phyloP scores from a whole-genome alignment of 176 grass and related monocot genomes.

The Juncus effusus region DNA sequence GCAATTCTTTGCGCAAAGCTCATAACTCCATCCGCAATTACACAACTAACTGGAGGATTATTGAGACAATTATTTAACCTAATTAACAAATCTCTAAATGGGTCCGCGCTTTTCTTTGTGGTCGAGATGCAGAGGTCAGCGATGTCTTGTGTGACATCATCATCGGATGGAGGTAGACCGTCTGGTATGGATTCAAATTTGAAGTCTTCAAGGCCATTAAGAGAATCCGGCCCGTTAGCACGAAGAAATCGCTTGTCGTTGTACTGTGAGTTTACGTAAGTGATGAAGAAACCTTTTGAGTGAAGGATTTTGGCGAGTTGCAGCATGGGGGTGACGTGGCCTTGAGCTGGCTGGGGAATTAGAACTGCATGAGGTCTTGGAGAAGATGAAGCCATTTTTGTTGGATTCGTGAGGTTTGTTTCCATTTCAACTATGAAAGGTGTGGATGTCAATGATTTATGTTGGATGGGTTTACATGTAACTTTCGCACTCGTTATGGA shows the following conservation, averaged over 20 bases:
- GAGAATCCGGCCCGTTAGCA: conserved; percentile 27
- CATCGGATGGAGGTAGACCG: conserved; percentile 42
- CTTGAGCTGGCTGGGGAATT: conserved; percentile 63
- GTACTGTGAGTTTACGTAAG: conserved; percentile 77
- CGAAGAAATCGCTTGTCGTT: conserved; percentile 57
- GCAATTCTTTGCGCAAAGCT: conserved; percentile 63
- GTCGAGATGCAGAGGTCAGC: conserved; percentile 46
- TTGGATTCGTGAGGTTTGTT: not conserved
- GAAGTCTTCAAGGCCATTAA: conserved; percentile 47
- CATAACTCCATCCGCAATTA: conserved; percentile 67
- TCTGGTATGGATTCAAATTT: conserved; percentile 50
- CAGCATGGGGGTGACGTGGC: conserved; percentile 75
- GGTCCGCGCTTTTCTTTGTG: conserved; percentile 34
- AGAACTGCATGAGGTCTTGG: conserved; percentile 42
- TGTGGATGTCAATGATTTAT: too few species aligned
- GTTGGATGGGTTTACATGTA: too few species aligned
- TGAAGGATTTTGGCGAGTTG: conserved; percentile 65
- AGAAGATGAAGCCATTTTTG: conserved; percentile 16
- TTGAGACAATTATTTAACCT: conserved; percentile 30
- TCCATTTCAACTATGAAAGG: too few species aligned
- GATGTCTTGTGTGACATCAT: conserved; percentile 79
- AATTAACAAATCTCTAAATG: conserved; percentile 47
- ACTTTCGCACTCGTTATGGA: too few species aligned
- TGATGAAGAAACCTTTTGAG: conserved; percentile 55
- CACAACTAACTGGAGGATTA: conserved; percentile 41